Conservation (phyloP, 2,329 filamentous ascomycete species). For the Microcera coccophila region DNA sequence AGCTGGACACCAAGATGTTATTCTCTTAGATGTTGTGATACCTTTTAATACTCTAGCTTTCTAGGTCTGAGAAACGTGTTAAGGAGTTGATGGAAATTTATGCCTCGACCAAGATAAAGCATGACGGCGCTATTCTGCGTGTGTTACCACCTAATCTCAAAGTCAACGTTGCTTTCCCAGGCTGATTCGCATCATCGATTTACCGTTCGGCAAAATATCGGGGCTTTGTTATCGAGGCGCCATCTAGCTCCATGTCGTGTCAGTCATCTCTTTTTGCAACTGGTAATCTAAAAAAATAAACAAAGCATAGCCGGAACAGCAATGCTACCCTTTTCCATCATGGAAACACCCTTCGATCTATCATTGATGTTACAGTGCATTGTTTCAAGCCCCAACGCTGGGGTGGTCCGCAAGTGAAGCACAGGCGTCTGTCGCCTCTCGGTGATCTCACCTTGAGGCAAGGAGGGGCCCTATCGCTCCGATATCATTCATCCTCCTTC, state of each 20-base stretch:
- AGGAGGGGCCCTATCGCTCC: slow-evolving; percentile 17
- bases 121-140: neutral
- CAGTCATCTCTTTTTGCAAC: slow-evolving; percentile 14
- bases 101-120: neutral
- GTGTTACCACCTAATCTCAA: neutral
- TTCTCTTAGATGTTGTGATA: slow-evolving; percentile 56
- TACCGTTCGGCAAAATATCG: slow-evolving; percentile 23
- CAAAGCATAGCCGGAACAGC: slow-evolving; percentile 20
- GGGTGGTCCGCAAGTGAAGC: slow-evolving; percentile 45
- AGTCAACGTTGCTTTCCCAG: neutral
- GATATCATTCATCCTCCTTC: slow-evolving; percentile 2
- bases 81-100: slow-evolving; percentile 26
- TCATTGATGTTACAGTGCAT: slow-evolving; percentile 20
- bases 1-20: slow-evolving; percentile 70
- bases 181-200: slow-evolving; percentile 22
- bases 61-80: slow-evolving; percentile 22
- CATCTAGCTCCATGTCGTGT: slow-evolving; percentile 9
- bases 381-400: slow-evolving; percentile 50
- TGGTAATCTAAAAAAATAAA: neutral
- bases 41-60: slow-evolving; percentile 27
- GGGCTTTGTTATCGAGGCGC: slow-evolving; percentile 17
- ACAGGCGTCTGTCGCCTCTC: slow-evolving; percentile 21
- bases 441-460: slow-evolving; percentile 23
- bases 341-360: slow-evolving; percentile 12
- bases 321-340: slow-evolving; percentile 17